Evolutionary conservation across 2,329 filamentous ascomycete genomes (phyloP).

Genomic region (Aurifilum marmelostoma): DNA sequence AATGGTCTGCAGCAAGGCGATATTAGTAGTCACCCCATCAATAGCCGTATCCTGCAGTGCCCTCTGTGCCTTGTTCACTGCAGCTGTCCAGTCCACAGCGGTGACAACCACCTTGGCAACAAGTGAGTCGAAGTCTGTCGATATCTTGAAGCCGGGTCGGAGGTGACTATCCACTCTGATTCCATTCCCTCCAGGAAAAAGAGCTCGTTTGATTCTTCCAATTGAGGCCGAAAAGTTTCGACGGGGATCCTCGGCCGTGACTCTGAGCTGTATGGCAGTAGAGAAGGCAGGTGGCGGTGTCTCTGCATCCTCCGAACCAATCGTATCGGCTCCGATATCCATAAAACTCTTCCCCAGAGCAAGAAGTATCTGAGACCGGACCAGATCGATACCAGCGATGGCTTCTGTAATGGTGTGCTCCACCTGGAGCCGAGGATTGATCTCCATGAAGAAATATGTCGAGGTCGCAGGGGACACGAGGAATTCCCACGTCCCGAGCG

Average conservation of each 20-base stretch:
- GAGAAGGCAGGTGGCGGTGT: constrained; percentile 36
- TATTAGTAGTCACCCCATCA: constrained; percentile 61
- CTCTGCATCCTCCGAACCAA: constrained; percentile 38
- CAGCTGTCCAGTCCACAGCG: constrained; percentile 54
- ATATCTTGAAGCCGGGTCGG: constrained; percentile 48
- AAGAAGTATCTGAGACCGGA: constrained; percentile 56
- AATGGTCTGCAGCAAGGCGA: constrained; percentile 58
- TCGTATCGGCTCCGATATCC: constrained; percentile 41
- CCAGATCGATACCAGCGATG: constrained; percentile 57
- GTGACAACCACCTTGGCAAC: constrained; percentile 63
- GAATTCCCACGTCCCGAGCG: constrained; percentile 68
- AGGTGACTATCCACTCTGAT: constrained; percentile 61
- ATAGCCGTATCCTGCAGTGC: constrained; percentile 60
- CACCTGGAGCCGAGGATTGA: constrained; percentile 64
- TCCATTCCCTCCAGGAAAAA: constrained; percentile 60
- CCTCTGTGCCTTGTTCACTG: constrained; percentile 55
- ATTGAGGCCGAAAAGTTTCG: constrained; percentile 60
- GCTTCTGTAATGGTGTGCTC: constrained; percentile 65
- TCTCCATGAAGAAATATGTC: constrained; percentile 62
- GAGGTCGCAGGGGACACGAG: constrained; percentile 53
- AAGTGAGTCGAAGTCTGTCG: constrained; percentile 61
- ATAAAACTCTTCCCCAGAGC: constrained; percentile 52
- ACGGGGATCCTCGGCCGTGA: constrained; percentile 60
- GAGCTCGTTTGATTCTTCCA: constrained; percentile 59
- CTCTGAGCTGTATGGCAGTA: constrained; percentile 55